phyloP scores from a whole-genome alignment of 2,329 filamentous ascomycete genomes.

The Penicillium brasilianum region DNA sequence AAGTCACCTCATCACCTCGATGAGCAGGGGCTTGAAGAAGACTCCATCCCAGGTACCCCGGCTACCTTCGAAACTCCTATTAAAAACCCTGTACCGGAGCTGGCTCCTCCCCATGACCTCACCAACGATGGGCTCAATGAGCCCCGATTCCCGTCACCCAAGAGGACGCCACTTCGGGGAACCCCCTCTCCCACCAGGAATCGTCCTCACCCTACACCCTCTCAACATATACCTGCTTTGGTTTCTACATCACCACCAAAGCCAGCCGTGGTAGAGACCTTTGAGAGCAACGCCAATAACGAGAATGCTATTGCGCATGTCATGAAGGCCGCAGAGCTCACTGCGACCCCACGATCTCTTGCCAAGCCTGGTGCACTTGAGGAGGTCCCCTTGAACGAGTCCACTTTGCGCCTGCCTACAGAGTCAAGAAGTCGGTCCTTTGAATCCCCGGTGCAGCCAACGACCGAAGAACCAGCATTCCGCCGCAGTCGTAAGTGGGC shows the following conservation, averaged over 20 bases:
- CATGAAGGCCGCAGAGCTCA: constrained; percentile 22
- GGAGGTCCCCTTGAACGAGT: constrained; percentile 48
- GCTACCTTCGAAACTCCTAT: constrained; percentile 13
- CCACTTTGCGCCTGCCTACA: constrained; percentile 26
- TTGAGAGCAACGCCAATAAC: constrained; percentile 24
- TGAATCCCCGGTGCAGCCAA: constrained; percentile 20
- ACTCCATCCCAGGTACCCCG: not conserved
- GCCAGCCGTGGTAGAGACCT: not conserved
- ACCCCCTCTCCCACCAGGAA: constrained; percentile 29
- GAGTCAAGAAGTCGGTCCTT: constrained; percentile 21
- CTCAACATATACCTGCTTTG: constrained; percentile 10
- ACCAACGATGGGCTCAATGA: constrained; percentile 19
- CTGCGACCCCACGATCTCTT: constrained; percentile 29
- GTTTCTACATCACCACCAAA: constrained; percentile 20
- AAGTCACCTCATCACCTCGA: constrained; percentile 17
- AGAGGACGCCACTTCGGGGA: constrained; percentile 26
- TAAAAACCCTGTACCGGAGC: constrained; percentile 19
- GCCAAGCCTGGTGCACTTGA: constrained; percentile 41
- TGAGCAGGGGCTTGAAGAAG: constrained; percentile 4
- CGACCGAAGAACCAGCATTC: constrained; percentile 30
- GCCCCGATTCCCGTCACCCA: constrained; percentile 24
- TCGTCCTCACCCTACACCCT: constrained; percentile 18
- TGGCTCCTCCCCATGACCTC: constrained; percentile 17
- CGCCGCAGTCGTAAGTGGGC: constrained; percentile 41
- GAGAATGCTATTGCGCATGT: constrained; percentile 31